Evolutionary conservation across 495 filamentous ascomycete species (phyloP), one percentile per base, ranked within the genome.

Genomic region (Ascobolus immersus): DNA sequence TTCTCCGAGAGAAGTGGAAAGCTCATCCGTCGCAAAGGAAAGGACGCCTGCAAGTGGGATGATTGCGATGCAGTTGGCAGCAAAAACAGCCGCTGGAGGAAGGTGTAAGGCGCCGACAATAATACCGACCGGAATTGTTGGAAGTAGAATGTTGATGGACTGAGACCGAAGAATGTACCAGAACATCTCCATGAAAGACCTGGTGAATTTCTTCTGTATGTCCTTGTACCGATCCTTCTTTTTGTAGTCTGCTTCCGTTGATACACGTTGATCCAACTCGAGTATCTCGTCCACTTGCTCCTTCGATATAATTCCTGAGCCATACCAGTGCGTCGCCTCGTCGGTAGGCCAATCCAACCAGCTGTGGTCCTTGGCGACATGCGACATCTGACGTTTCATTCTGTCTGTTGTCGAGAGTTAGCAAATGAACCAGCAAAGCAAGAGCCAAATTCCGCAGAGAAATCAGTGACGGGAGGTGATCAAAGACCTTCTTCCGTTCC

Each of bases 1-100:
- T 52, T 93, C 73, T 12, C 86, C 86, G 37, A 93, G 61, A 32
- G 73, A 72, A 8, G 64, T 61, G 4, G 78, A 70, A 38, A 96
- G 61, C 52, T 96, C 79, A 56, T 93, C 86, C 1, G 86, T 96
- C 27, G 86, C 86, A 53, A 91, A 92, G 39, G 81, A 90, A 39
- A 96, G 58, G 39, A 96, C 59, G 4, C 84, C 77, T 15, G 86
- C 86, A 24, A 96, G 62, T 5, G 86, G 86, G 34, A 96, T 72
- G 44, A 96, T 96, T 35, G 86, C 84, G 43, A 92, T 62, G 54
- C 94, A 96, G 55, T 96, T 96, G 45, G 93, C 58, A 7, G 69
- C 54, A 48, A 96, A 96, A 22, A 89, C 66, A 17, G 65, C 64
- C 0, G 74, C 69, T 5, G 82, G 64, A 45, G 70, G 62, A 75